phyloP scores from a whole-genome alignment of 345 rosid species.

The Sonneratia alba region DNA sequence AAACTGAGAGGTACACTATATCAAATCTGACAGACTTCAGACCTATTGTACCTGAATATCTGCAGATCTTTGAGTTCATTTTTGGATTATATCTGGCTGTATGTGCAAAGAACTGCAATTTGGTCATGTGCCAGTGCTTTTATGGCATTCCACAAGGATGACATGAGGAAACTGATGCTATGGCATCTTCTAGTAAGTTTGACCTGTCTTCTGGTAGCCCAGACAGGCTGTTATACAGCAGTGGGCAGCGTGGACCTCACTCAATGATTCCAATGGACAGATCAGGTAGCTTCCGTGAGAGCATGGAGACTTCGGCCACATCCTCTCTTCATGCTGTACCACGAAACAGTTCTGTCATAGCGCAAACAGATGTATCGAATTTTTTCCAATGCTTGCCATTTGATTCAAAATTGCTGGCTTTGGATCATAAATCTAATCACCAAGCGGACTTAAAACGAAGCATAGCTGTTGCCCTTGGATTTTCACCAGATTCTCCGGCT shows the following conservation, averaged over 20 bases:
- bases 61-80: not conserved
- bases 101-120: constrained; percentile 18
- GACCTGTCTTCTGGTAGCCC: constrained; percentile 80
- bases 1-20: not conserved
- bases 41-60: not conserved
- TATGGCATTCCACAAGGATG: constrained; percentile 37
- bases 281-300: constrained; percentile 81
- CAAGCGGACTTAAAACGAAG: constrained; percentile 66
- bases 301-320: constrained; percentile 54
- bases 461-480: constrained; percentile 60
- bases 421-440: constrained; percentile 66
- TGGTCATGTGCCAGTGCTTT: constrained; percentile 63
- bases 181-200: constrained; percentile 81
- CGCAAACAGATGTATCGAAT: constrained; percentile 58
- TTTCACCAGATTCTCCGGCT: constrained; percentile 61
- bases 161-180: constrained; percentile 43
- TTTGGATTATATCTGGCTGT: not conserved
- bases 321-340: constrained; percentile 61
- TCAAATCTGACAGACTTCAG: not conserved
- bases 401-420: constrained; percentile 64
- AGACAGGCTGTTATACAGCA: constrained; percentile 58
- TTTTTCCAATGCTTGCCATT: constrained; percentile 68
- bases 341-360: constrained; percentile 49
- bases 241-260: constrained; percentile 78
- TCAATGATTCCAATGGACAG: constrained; percentile 64